These are phyloP conservation scores for Suhomyces emberorum DNA, from an alignment of 805 yeast species.

Conservation along the genomic window DNA sequence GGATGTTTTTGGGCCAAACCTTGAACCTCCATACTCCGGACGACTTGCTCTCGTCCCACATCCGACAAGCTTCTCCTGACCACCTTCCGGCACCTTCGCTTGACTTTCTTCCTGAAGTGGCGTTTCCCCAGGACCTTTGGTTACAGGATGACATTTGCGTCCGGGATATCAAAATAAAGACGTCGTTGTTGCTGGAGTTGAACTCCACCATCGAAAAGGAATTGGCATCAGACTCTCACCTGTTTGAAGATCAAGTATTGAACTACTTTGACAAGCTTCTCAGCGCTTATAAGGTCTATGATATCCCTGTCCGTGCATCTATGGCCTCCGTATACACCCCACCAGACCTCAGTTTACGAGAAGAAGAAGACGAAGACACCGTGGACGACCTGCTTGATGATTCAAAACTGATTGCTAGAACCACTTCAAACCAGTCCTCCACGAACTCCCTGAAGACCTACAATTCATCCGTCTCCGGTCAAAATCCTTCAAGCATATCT, in stretches of 20 bases:
- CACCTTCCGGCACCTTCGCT: slow-evolving; percentile 3
- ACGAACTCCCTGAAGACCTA: slow-evolving; percentile 11
- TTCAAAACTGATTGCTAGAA: slow-evolving; percentile 11
- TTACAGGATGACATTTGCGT: slow-evolving; percentile 27
- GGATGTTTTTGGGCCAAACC: slow-evolving; percentile 22
- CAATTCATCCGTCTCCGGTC: slow-evolving; percentile 3
- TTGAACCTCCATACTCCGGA: slow-evolving; percentile 20
- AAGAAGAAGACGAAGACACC: slow-evolving; percentile 16
- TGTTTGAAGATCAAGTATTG: slow-evolving; percentile 25
- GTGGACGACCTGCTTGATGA: slow-evolving; percentile 14
- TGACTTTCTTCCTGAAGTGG: slow-evolving; percentile 32
- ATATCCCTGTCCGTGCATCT: slow-evolving; percentile 7
- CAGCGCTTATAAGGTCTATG: slow-evolving; percentile 32
- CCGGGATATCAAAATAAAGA: slow-evolving; percentile 30
- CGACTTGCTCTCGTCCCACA: slow-evolving; percentile 1
- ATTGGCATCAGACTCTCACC: slow-evolving; percentile 2
- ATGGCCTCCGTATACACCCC: slow-evolving; percentile 6
- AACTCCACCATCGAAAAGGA: slow-evolving; percentile 28
- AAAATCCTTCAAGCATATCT: background rate
- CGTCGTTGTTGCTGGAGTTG: slow-evolving; percentile 29
- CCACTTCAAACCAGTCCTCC: slow-evolving; percentile 12
- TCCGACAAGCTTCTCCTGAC: background rate
- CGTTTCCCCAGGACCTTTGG: slow-evolving; percentile 39
- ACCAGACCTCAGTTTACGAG: slow-evolving; percentile 12
- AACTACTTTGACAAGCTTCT: slow-evolving; percentile 29